phyloP scores from a whole-genome alignment of 2,329 filamentous ascomycete species.

The Xylaria sp. region DNA sequence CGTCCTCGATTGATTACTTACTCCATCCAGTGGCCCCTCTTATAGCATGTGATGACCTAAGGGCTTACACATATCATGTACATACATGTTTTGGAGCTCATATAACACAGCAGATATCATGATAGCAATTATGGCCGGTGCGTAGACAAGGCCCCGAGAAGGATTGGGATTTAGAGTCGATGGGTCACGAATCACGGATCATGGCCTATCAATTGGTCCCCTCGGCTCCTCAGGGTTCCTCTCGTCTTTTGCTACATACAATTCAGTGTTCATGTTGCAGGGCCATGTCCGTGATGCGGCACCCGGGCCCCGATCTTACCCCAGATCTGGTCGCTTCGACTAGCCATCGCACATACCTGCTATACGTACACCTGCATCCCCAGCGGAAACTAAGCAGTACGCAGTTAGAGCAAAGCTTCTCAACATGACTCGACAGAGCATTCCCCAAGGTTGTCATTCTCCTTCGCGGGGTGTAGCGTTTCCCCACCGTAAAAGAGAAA shows the following conservation, averaged over 20 bases:
- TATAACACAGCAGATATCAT: neutral
- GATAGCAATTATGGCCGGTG: neutral
- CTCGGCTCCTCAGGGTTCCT: no score
- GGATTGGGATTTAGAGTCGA: neutral
- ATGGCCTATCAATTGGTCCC: no score
- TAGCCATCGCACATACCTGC: neutral
- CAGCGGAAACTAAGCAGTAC: neutral
- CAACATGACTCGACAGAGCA: no score
- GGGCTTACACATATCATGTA: neutral
- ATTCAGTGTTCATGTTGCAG: no score
- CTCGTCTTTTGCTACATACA: no score
- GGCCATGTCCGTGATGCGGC: no score
- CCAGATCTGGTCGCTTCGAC: slow-evolving; percentile 21
- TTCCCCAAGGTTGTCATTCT: no score
- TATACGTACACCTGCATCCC: neutral
- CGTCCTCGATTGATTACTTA: no score
- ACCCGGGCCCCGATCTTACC: slow-evolving; percentile 18
- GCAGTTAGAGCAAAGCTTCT: no score
- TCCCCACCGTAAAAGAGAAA: neutral
- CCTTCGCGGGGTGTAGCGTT: neutral
- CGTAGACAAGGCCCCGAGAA: neutral
- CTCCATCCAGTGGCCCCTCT: no score
- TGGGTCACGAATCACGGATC: neutral
- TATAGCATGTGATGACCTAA: neutral
- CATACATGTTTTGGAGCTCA: neutral